phyloP scores from a whole-genome alignment of 805 yeast genomes.

The Peterozyma toletana region DNA sequence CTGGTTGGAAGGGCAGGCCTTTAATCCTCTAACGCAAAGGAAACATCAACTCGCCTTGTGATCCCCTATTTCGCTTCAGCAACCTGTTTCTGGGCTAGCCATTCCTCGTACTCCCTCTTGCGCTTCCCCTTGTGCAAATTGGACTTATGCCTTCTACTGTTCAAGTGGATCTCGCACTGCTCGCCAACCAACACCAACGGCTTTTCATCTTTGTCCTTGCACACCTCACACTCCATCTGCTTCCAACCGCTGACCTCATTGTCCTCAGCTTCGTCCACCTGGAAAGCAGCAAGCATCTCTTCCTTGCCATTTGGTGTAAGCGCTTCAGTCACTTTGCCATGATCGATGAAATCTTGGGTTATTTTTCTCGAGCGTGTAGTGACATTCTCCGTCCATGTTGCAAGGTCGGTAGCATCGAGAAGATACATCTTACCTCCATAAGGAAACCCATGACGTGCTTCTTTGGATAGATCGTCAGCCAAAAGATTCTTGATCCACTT shows the following conservation, averaged over 20 bases:
- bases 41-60: too few relatives aligned
- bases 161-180: slow-evolving; percentile 61
- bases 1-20: background rate
- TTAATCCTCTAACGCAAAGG: too few relatives aligned
- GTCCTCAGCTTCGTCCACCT: background rate
- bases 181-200: slow-evolving; percentile 66
- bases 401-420: slow-evolving; percentile 71
- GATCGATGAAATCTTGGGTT: slow-evolving; percentile 22
- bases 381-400: slow-evolving; percentile 53
- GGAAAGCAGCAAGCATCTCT: background rate
- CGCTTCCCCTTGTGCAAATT: slow-evolving; percentile 38
- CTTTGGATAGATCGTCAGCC: slow-evolving; percentile 49
- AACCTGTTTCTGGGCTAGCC: slow-evolving; percentile 9
- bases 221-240: slow-evolving; percentile 60
- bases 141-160: slow-evolving; percentile 63
- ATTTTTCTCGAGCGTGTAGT: slow-evolving; percentile 46
- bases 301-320: slow-evolving; percentile 6
- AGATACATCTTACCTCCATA: slow-evolving; percentile 62
- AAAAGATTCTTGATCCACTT: slow-evolving; percentile 82
- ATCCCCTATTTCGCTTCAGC: too few relatives aligned
- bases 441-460: slow-evolving; percentile 33
- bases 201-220: slow-evolving; percentile 49
- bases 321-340: background rate
- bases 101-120: slow-evolving; percentile 47
- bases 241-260: slow-evolving; percentile 39